These are phyloP conservation scores for Ilex asprella DNA, from an alignment of 257 asterid genomes.

Conservation along the genomic window DNA sequence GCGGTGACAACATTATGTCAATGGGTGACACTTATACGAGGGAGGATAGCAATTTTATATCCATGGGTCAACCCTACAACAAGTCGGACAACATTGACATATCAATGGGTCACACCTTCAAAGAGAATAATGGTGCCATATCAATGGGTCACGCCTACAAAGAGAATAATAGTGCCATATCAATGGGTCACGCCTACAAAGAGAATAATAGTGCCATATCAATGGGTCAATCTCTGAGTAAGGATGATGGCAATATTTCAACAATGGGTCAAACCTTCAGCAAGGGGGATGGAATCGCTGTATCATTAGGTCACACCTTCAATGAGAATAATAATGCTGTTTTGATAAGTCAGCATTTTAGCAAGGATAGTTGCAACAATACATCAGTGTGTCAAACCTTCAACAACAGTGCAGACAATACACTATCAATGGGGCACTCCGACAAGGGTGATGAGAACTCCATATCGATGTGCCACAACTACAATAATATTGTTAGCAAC, in stretches of 20 bases:
- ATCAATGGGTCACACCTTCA: conserved; percentile 11
- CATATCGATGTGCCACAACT: conserved; percentile 6
- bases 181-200: not conserved
- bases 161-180: not conserved
- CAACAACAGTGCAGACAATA: too few relatives aligned
- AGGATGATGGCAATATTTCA: conserved; percentile 14
- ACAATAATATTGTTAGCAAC: conserved; percentile 6
- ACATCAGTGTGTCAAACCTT: too few relatives aligned
- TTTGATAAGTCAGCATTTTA: too few relatives aligned
- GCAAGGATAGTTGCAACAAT: too few relatives aligned
- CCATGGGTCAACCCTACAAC: conserved; percentile 12
- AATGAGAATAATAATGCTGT: too few relatives aligned
- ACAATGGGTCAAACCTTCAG: too few relatives aligned
- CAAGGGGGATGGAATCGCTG: too few relatives aligned
- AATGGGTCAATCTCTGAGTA: conserved; percentile 13
- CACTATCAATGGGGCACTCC: conserved; percentile 7
- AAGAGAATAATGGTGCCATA: conserved; percentile 8
- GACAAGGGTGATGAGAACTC: conserved; percentile 3
- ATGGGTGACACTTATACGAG: conserved; percentile 14
- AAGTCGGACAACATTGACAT: conserved; percentile 5
- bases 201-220: conserved; percentile 3
- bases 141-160: conserved; percentile 10
- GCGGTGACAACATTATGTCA: conserved; percentile 13
- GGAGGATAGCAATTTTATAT: conserved; percentile 14
- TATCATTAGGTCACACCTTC: too few relatives aligned